phyloP scores from a whole-genome alignment of 129 eudicot genomes.

The Artemisia tridentata region DNA sequence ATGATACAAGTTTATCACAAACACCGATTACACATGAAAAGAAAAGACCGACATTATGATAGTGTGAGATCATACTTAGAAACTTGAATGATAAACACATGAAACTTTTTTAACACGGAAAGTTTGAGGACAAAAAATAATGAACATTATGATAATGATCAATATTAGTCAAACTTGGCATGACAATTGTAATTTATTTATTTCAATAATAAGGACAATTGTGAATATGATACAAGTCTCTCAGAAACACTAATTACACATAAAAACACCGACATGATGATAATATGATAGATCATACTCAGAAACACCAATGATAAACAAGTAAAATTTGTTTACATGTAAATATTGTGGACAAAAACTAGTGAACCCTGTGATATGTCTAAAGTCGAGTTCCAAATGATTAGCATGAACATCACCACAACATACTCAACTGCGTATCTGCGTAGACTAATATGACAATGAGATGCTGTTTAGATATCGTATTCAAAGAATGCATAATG shows the following conservation, averaged over 20 bases:
- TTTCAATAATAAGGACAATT: too few species aligned
- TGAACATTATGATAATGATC: too few species aligned
- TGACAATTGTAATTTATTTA: too few species aligned
- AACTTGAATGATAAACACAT: neutral
- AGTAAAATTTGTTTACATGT: neutral
- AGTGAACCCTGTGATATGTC: neutral
- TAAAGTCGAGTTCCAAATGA: neutral
- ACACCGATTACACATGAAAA: neutral
- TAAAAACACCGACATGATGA: too few species aligned
- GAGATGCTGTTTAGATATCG: neutral
- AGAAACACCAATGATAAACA: too few species aligned
- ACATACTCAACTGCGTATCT: neutral
- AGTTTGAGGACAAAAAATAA: neutral
- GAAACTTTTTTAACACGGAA: neutral
- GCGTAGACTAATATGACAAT: neutral
- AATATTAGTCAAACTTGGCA: too few species aligned
- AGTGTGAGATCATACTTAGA: neutral
- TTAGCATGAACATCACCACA: neutral
- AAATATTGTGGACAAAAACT: neutral
- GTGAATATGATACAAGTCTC: too few species aligned
- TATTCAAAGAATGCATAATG: neutral
- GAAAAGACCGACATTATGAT: neutral
- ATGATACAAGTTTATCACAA: too few species aligned
- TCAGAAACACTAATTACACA: too few species aligned
- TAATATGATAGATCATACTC: too few species aligned